Evolutionary conservation across 192 early-diverging fungal species (phyloP).

Genomic region (Gryganskiella cystojenkinii): DNA sequence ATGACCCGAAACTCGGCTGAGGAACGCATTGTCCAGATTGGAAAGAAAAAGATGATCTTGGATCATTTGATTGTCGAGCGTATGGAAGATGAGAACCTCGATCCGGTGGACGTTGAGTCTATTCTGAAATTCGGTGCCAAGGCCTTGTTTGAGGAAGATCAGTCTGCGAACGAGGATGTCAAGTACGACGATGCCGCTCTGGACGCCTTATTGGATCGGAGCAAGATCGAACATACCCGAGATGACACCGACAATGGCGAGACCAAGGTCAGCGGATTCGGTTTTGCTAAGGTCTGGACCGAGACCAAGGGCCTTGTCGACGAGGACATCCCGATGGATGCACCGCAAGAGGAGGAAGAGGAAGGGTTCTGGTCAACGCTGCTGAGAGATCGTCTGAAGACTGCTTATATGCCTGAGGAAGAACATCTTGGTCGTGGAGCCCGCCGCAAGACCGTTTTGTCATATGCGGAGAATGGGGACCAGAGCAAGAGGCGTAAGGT

Average conservation of each 20-base stretch:
- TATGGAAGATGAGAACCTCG: constrained; percentile 69
- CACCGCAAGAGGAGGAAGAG: constrained; percentile 37
- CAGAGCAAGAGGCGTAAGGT: constrained; percentile 50
- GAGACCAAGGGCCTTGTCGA: constrained; percentile 59
- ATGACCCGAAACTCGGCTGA: constrained; percentile 72
- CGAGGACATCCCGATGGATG: constrained; percentile 48
- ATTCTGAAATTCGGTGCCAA: constrained; percentile 78
- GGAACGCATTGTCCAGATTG: constrained; percentile 79
- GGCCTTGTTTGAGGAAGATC: constrained; percentile 73
- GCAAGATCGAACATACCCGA: constrained; percentile 53
- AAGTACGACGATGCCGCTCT: constrained; percentile 68
- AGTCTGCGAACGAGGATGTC: constrained; percentile 54
- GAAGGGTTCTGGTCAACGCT: constrained; percentile 52
- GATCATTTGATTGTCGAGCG: constrained; percentile 81
- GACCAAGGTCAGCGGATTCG: constrained; percentile 56
- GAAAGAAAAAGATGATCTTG: constrained; percentile 78
- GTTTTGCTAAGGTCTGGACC: constrained; percentile 75
- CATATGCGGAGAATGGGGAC: constrained; percentile 48
- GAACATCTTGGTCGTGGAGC: constrained; percentile 43
- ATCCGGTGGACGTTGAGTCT: constrained; percentile 65
- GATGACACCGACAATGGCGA: constrained; percentile 46
- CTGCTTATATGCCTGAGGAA: constrained; percentile 40
- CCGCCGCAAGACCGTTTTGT: constrained; percentile 46
- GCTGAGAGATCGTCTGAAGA: constrained; percentile 38
- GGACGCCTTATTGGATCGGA: constrained; percentile 70